phyloP scores from a whole-genome alignment of 2,329 filamentous ascomycete genomes.

The Dothiorella sarmentorum region DNA sequence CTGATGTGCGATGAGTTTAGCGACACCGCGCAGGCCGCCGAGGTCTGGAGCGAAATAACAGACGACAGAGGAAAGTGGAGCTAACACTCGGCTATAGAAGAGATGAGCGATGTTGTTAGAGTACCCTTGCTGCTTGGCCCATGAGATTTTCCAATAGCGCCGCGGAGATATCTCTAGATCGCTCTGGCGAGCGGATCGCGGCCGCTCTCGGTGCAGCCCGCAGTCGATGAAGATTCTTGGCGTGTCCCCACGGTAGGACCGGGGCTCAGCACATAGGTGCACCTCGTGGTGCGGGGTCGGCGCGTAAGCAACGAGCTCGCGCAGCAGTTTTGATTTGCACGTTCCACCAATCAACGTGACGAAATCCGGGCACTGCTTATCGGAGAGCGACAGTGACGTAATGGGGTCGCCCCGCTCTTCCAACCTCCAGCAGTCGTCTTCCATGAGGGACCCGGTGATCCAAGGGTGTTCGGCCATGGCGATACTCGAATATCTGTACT shows the following conservation, averaged over 20 bases:
- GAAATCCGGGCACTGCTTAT: slow-evolving; percentile 5
- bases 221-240: slow-evolving; percentile 21
- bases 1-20: slow-evolving; percentile 24
- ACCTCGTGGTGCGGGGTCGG: slow-evolving; percentile 19
- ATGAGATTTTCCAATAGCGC: neutral
- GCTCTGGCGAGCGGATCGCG: too few relatives aligned
- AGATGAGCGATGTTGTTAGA: slow-evolving; percentile 17
- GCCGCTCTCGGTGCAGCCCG: slow-evolving; percentile 4
- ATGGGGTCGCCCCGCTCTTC: neutral
- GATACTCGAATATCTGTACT: too few relatives aligned
- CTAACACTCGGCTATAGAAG: slow-evolving; percentile 22
- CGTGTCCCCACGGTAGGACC: slow-evolving; percentile 1
- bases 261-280: slow-evolving; percentile 15
- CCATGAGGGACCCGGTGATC: neutral
- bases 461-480: too few relatives aligned
- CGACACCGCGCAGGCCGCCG: slow-evolving; percentile 24
- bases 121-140: neutral
- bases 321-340: slow-evolving; percentile 14
- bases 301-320: slow-evolving; percentile 1
- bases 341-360: slow-evolving; percentile 19
- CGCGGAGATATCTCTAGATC: too few relatives aligned
- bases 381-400: neutral
- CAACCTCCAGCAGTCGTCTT: neutral
- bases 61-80: slow-evolving; percentile 25
- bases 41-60: slow-evolving; percentile 29